Conservation (phyloP, 139 green algal genomes). For the Diplosphaera chodatii region DNA sequence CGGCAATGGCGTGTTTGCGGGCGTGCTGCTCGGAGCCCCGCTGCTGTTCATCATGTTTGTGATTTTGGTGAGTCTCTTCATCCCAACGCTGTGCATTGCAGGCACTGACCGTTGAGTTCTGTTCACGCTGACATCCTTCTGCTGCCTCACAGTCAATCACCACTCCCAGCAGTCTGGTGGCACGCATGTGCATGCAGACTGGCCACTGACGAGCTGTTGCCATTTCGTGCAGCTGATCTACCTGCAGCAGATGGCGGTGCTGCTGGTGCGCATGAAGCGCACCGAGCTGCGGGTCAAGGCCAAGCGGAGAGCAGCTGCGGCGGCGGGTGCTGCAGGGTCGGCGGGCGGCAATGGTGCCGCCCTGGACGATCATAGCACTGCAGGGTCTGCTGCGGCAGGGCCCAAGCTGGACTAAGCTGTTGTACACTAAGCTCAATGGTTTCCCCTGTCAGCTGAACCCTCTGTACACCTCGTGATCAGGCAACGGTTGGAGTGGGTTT, state of each 20-base stretch:
- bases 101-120: too few relatives aligned
- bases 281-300: slow-evolving; percentile 33
- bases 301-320: slow-evolving; percentile 3
- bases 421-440: too few relatives aligned
- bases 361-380: too few relatives aligned
- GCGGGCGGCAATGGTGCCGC: neutral
- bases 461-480: too few relatives aligned
- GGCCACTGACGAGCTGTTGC: neutral
- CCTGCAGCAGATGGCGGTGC: slow-evolving; percentile 5
- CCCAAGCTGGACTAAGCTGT: neutral
- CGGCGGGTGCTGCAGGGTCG: too few relatives aligned
- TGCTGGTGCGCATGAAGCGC: slow-evolving; percentile 42
- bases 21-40: slow-evolving; percentile 37
- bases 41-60: slow-evolving; percentile 47
- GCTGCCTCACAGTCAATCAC: too few relatives aligned
- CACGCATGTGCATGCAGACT: too few relatives aligned
- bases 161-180: too few relatives aligned
- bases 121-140: too few relatives aligned
- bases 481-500: too few relatives aligned
- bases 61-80: slow-evolving; percentile 38
- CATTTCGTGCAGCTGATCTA: slow-evolving; percentile 25
- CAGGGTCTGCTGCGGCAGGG: neutral
- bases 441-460: too few relatives aligned
- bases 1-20: slow-evolving; percentile 37
- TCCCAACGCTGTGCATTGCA: too few relatives aligned